Conservation (phyloP, 2,329 filamentous ascomycete genomes). For the Karstenula rhodostoma region DNA sequence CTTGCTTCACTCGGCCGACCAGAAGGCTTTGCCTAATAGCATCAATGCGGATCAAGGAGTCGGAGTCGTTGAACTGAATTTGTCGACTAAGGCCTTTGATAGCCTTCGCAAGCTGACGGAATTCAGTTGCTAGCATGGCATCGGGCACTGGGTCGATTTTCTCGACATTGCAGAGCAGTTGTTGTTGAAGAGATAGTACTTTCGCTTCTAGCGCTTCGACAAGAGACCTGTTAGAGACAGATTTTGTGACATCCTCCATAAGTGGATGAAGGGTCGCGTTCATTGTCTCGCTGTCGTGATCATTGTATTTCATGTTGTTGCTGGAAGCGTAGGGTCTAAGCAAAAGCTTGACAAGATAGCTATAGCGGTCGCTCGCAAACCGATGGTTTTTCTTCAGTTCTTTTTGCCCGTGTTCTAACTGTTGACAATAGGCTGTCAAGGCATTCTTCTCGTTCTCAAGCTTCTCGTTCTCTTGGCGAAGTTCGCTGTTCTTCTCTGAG, state of each 20-base stretch:
- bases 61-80: neutral
- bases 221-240: slow-evolving; percentile 1
- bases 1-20: neutral
- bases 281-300: neutral
- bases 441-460: neutral
- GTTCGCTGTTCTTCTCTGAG: neutral
- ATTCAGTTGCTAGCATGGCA: slow-evolving; percentile 23
- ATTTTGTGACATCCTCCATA: slow-evolving; percentile 7
- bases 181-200: slow-evolving; percentile 18
- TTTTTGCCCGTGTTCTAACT: neutral
- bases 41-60: slow-evolving; percentile 2
- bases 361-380: neutral
- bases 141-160: slow-evolving; percentile 23
- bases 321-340: slow-evolving; percentile 7
- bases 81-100: slow-evolving; percentile 29
- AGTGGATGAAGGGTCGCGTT: neutral
- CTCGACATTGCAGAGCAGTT: slow-evolving; percentile 26
- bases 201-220: slow-evolving; percentile 11
- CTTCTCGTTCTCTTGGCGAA: neutral
- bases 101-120: slow-evolving; percentile 17
- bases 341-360: neutral
- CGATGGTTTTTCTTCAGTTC: neutral
- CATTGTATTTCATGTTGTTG: slow-evolving; percentile 1
- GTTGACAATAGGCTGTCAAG: neutral
- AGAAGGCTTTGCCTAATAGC: neutral